Conservation (phyloP, 208 protist species). For the Leishmania tarentolae region DNA sequence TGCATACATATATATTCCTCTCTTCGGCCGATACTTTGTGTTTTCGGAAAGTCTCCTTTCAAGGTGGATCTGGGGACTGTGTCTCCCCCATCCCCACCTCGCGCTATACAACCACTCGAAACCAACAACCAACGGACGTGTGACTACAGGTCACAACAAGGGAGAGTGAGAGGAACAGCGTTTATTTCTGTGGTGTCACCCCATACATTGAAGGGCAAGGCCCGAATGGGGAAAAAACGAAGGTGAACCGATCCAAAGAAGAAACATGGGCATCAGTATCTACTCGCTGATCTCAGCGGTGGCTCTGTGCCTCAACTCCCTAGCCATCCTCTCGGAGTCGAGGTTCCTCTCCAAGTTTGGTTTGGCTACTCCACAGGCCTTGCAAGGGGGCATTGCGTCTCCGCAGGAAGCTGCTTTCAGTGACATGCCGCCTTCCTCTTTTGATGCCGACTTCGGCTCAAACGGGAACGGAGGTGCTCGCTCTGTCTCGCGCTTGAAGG, state of each 20-base stretch:
- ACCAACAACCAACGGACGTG: not conserved
- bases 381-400: slow-evolving; percentile 9
- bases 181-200: not conserved
- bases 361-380: slow-evolving; percentile 40
- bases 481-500: slow-evolving; percentile 27
- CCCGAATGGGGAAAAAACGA: not conserved
- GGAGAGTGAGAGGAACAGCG: not conserved
- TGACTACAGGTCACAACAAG: not conserved
- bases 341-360: slow-evolving; percentile 80
- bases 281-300: slow-evolving; percentile 57
- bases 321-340: slow-evolving; percentile 87
- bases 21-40: not conserved
- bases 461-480: slow-evolving; percentile 2
- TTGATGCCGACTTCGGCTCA: slow-evolving; percentile 18
- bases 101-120: not conserved
- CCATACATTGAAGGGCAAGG: not conserved
- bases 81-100: too few species aligned
- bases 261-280: slow-evolving; percentile 74
- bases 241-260: not conserved
- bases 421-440: slow-evolving; percentile 21
- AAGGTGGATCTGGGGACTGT: not conserved
- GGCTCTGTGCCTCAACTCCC: slow-evolving; percentile 71
- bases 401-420: slow-evolving; percentile 24
- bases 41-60: not conserved
- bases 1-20: not conserved